A percentile compares a stretch with the other conserved stretches of the same genome.
Evolutionary conservation across 768 basidiomycete genomes (phyloP).

Genomic region (Rhodosporidiobolus odoratus): DNA sequence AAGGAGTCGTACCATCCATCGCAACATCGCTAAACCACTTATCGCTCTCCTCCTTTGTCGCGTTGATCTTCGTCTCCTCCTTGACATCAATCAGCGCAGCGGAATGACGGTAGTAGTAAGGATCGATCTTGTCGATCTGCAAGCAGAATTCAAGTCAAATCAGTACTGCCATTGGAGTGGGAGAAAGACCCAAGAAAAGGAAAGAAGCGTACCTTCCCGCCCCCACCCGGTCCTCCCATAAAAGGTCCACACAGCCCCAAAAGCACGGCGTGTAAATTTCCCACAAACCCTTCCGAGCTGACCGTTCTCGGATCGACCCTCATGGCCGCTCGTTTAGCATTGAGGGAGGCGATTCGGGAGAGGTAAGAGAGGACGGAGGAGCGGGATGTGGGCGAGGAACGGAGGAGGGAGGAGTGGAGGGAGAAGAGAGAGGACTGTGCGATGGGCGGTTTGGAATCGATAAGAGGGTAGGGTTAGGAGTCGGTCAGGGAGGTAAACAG

Average conservation of each 20-base stretch:
- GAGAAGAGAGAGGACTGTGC: conserved; percentile 67
- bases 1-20: background rate
- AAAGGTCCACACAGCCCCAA: conserved; percentile 87
- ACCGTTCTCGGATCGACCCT: conserved; percentile 85
- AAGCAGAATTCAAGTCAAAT: background rate
- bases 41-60: conserved; percentile 77
- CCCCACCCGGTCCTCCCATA: conserved; percentile 85
- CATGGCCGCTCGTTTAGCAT: conserved; percentile 83
- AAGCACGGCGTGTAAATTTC: conserved; percentile 76
- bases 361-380: conserved; percentile 82
- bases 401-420: conserved; percentile 80
- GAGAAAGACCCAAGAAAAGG: background rate
- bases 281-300: conserved; percentile 84
- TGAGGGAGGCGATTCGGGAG: conserved; percentile 65
- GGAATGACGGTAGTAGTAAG: conserved; percentile 66
- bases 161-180: background rate
- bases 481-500: background rate
- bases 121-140: conserved; percentile 86
- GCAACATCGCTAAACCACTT: conserved; percentile 54
- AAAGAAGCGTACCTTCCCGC: conserved; percentile 61
- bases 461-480: background rate
- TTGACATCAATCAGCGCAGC: conserved; percentile 61
- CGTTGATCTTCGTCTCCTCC: conserved; percentile 91
- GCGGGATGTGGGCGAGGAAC: conserved; percentile 68
- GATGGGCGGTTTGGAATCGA: conserved; percentile 32